Percentiles rank a stretch among this genome's conserved stretches.
These are phyloP conservation scores for Suillus lakei DNA, from an alignment of 768 basidiomycete genomes.

Conservation along the genomic window DNA sequence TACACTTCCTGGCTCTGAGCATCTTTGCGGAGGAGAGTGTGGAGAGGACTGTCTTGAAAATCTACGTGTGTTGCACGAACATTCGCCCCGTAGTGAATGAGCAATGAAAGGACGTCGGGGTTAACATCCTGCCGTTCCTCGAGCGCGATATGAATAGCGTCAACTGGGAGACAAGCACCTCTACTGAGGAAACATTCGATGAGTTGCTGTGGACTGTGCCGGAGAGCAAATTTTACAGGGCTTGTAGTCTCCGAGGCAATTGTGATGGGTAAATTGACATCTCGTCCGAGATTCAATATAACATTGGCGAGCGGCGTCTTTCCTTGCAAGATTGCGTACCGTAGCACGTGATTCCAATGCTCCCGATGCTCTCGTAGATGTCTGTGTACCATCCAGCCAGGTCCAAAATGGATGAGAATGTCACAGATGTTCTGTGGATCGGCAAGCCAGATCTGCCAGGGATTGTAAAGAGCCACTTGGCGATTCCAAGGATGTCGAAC, in stretches of 20 bases:
- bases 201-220: not conserved
- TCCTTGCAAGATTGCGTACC: not conserved
- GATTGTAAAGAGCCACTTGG: not conserved
- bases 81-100: not conserved
- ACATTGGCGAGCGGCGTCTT: not conserved
- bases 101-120: not conserved
- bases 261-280: not conserved
- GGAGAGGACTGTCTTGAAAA: not conserved
- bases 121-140: not conserved
- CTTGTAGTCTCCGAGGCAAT: not conserved
- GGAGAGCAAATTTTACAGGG: not conserved
- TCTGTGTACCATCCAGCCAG: not conserved
- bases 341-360: not conserved
- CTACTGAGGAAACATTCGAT: not conserved
- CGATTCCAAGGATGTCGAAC: not conserved
- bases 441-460: slow-evolving; percentile 2
- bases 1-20: not conserved
- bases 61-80: not conserved
- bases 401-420: not conserved
- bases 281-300: not conserved
- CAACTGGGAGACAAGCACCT: not conserved
- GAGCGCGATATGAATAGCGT: not conserved
- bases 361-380: not conserved
- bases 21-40: not conserved
- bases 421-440: not conserved